Percentiles rank a stretch among this genome's conserved stretches.
phyloP scores from a whole-genome alignment of 352 stramenopile genomes.

The Pythium periplocum region DNA sequence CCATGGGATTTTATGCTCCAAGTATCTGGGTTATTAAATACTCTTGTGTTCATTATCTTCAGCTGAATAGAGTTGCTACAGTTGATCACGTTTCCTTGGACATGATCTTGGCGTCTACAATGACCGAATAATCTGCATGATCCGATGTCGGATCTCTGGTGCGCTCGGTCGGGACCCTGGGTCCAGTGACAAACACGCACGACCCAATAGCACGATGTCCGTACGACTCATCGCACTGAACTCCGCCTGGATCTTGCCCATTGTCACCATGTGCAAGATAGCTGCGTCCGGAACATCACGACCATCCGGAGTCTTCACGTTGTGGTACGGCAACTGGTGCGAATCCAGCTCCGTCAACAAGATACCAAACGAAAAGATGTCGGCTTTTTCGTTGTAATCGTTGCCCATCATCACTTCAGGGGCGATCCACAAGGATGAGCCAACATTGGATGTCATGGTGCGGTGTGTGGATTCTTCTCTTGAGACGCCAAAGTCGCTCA shows the following conservation, averaged over 20 bases:
- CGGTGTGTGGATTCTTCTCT: constrained; percentile 26
- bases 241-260: constrained; percentile 24
- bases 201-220: constrained; percentile 23
- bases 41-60: too few species aligned
- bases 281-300: constrained; percentile 20
- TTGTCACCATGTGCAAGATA: constrained; percentile 27
- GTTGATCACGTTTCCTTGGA: too few species aligned
- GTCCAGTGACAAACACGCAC: constrained; percentile 23
- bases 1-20: too few species aligned
- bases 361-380: constrained; percentile 19
- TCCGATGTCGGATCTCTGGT: constrained; percentile 9
- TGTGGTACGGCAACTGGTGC: constrained; percentile 18
- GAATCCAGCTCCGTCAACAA: constrained; percentile 18
- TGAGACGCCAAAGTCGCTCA: constrained; percentile 57
- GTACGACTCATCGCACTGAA: constrained; percentile 17
- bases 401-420: constrained; percentile 33
- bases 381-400: constrained; percentile 25
- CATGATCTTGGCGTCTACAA: too few species aligned
- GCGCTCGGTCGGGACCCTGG: constrained; percentile 18
- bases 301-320: constrained; percentile 15
- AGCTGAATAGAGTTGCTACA: too few species aligned
- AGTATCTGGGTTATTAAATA: too few species aligned
- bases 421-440: constrained; percentile 48
- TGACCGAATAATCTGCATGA: constrained; percentile 9
- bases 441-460: constrained; percentile 43